A percentile compares a stretch with the other conserved stretches of the same genome.
Conservation (phyloP, 2,329 filamentous ascomycete species). For the Pseudopithomyces maydicus region DNA sequence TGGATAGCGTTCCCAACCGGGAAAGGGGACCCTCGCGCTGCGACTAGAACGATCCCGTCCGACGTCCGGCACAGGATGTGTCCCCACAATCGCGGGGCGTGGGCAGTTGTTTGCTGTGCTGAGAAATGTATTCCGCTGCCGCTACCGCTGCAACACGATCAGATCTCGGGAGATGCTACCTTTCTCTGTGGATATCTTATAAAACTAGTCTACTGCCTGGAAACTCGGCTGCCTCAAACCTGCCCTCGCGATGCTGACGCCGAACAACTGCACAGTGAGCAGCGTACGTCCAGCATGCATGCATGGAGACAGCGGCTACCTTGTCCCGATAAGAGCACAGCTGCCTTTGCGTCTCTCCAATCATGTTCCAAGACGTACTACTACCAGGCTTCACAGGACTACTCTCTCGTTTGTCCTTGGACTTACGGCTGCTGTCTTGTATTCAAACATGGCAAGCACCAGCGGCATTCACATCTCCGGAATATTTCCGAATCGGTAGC, state of each 20-base stretch:
- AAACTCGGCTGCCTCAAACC: background rate
- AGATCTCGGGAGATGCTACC: too few species aligned
- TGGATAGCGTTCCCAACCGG: background rate
- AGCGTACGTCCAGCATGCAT: background rate
- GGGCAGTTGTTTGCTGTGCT: background rate
- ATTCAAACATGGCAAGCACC: background rate
- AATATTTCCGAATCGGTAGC: background rate
- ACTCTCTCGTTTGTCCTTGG: too few species aligned
- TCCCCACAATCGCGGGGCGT: background rate
- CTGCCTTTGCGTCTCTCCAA: background rate
- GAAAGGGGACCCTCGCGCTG: background rate
- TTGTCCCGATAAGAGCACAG: background rate
- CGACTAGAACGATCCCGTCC: too few species aligned
- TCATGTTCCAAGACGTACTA: background rate
- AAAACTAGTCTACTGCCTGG: too few species aligned
- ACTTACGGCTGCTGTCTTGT: too few species aligned
- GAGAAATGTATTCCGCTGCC: background rate
- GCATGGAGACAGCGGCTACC: background rate
- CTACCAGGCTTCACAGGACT: too few species aligned
- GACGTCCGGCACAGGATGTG: background rate
- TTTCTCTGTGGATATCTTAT: too few species aligned
- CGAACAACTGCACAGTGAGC: background rate
- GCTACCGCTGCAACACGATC: too few species aligned
- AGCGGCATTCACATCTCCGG: background rate
- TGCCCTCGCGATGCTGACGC: background rate